Base-by-base conservation (phyloP, 805 yeast genomes). In the Hanseniaspora nectarophila region DNA sequence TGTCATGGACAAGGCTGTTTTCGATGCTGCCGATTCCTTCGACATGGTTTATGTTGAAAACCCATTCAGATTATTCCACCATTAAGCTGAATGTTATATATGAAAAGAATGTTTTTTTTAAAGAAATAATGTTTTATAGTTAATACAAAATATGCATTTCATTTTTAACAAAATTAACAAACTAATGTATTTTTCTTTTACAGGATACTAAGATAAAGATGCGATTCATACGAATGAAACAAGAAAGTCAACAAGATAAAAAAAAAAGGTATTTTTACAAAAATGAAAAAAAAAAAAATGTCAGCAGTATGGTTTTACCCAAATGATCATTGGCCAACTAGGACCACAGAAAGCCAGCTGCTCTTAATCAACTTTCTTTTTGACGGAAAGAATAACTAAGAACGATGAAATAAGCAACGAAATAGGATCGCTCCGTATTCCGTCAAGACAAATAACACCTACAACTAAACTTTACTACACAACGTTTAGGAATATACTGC, bases 401-500 rank as follows among this genome's bases (percentile, higher is more conserved):
- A 51, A 38, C 49, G 45, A 45, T 38, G 39, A 31, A 51, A 40
- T 45, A 39, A 45, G 49, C 35, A 45, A 34, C 46, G 32, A 34
- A 34, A 48, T 40, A 37, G 46, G 53, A 48, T 48, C 53, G 53
- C 53, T 43, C 53, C 48, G 13, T 32, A 43, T 26, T 23, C 21
- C 24, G 23, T 43, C 28, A 9, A 43, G 32, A 43, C 53, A 35
- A 43, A 50, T 26, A 40, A 50, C 43, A 50, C 21, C 45, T 52
- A 45, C 44, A 52, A n/a, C n/a, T 26, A n/a, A 38, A 37, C 34
- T 52, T 52, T 52, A 35, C 78, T 84, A 75, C 95, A 94, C 82
- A 89, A 90, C 80, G 96, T 87, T 76, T 84, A 90, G 97, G 97
- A 90, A 90, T 90, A 90, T 90, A 95, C 90, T 79, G 96, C 95